Evolutionary conservation across 192 early-diverging fungal genomes (phyloP), one percentile per base, ranked within the genome.

Genomic region (Chytriomyces sp.): DNA sequence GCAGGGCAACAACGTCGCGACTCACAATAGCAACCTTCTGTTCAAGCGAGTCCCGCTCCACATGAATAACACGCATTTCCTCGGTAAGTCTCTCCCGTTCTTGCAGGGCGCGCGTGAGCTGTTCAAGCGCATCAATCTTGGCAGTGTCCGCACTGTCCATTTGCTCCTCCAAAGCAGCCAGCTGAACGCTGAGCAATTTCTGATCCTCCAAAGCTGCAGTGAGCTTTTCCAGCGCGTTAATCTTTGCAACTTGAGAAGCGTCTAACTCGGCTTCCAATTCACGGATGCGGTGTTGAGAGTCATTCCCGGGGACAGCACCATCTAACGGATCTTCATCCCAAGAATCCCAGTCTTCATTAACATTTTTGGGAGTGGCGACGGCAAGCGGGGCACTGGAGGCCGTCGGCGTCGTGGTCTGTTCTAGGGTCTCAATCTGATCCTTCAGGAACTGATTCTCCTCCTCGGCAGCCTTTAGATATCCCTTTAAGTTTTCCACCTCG

Each of bases 281-380:
- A 26, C 17, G 19, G 40, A 70, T 32, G 8, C 31, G 65, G 1
- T 30, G 14, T 26, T 17, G 26, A 17, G 56, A 17, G 5, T 32
- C 56, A 28, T 58, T 58, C 3, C 17, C 26, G 12, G 60, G 36
- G 7, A 62, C 2, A 37, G n/a, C n/a, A n/a, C n/a, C n/a, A n/a
- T n/a, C n/a, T n/a, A n/a, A n/a, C n/a, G n/a, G n/a, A 26, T 62
- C 60, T 19, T 32, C 31, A 59, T 70, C 68, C 68, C 68, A 70
- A 0, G 66, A 56, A 56, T 69, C 66, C 66, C 66, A 69, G 12
- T 70, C 68, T 26, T 70, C 68, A 7, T 54, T 70, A 0, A 41
- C 10, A 36, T 8, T 40, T 5, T 22, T 22, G 12, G 39, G 14
- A 37, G 36, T 10, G 10, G 31, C 39, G 49, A 34, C 34, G 5